Evolutionary conservation across 1,284 basidiomycete species (phyloP).

Genomic region (Cutaneotrichosporon cavernicola): DNA sequence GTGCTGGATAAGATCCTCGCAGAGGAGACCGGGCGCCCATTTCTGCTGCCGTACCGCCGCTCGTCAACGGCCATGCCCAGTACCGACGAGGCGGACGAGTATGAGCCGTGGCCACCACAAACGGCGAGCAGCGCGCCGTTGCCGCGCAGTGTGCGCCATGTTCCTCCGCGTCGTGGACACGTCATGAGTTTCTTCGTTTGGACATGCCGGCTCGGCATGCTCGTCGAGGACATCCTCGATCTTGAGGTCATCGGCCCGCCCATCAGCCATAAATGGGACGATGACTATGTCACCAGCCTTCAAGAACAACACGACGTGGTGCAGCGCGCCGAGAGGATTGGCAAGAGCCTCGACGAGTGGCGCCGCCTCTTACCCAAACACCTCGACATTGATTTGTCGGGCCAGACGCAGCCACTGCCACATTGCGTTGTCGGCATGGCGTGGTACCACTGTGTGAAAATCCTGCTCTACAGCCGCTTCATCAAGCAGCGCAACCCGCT

Average conservation of each 20-base stretch:
- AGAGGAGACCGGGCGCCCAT: slow-evolving; percentile 54
- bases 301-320: slow-evolving; percentile 13
- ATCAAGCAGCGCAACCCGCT: slow-evolving; percentile 26
- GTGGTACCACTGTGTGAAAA: slow-evolving; percentile 45
- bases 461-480: slow-evolving; percentile 45
- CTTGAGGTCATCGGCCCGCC: slow-evolving; percentile 37
- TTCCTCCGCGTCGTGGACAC: slow-evolving; percentile 34
- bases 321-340: slow-evolving; percentile 27
- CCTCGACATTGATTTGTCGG: slow-evolving; percentile 30
- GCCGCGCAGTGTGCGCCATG: slow-evolving; percentile 28
- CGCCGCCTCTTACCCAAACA: slow-evolving; percentile 29
- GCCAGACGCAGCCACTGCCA: slow-evolving; percentile 34
- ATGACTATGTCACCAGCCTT: slow-evolving; percentile 12
- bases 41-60: slow-evolving; percentile 49
- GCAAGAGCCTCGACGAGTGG: slow-evolving; percentile 38
- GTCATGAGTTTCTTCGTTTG: slow-evolving; percentile 45
- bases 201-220: slow-evolving; percentile 44
- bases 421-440: slow-evolving; percentile 44
- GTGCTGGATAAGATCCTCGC: slow-evolving; percentile 53
- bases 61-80: slow-evolving; percentile 52
- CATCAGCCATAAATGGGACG: slow-evolving; percentile 19
- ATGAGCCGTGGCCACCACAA: slow-evolving; percentile 51
- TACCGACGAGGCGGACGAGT: slow-evolving; percentile 52
- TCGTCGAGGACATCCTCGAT: slow-evolving; percentile 48
- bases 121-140: slow-evolving; percentile 29